A percentile compares a stretch with the other conserved stretches of the same genome.
Conservation (phyloP, 352 stramenopile species). For the Pythium phragmitis region DNA sequence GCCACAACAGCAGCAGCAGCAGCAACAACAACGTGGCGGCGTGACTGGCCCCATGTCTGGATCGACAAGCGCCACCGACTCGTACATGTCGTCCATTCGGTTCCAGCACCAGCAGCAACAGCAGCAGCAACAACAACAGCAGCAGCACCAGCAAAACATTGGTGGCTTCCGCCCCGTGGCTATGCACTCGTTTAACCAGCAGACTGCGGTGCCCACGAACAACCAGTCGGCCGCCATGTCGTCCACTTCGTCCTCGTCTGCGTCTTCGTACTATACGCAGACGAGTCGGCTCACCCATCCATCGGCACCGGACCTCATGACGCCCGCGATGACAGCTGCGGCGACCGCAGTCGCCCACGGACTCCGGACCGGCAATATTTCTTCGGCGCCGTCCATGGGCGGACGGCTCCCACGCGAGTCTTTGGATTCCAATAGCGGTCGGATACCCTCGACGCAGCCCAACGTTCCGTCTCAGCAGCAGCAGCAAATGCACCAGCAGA, state of each 20-base stretch:
- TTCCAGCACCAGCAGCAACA: constrained; percentile 25
- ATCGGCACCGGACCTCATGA: constrained; percentile 19
- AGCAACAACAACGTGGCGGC: background rate
- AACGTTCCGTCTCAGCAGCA: constrained; percentile 1
- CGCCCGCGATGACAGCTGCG: constrained; percentile 13
- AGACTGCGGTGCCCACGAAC: background rate
- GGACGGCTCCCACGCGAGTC: constrained; percentile 1
- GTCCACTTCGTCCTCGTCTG: constrained; percentile 8
- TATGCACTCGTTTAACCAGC: constrained; percentile 22
- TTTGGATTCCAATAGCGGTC: constrained; percentile 7
- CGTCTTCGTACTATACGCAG: constrained; percentile 18
- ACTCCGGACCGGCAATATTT: background rate
- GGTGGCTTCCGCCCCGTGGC: constrained; percentile 17
- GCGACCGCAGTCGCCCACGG: constrained; percentile 7
- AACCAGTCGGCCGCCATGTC: background rate
- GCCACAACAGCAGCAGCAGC: no score
- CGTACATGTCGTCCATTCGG: constrained; percentile 27
- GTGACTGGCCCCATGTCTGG: background rate
- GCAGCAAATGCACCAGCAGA: constrained; percentile 6
- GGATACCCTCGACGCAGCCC: constrained; percentile 16
- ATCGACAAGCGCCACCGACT: constrained; percentile 3
- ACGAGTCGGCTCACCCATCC: constrained; percentile 8
- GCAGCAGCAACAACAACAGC: constrained; percentile 18
- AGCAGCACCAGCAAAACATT: constrained; percentile 22
- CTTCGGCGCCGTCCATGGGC: background rate